Evolutionary conservation across 345 rosid genomes (phyloP).

Genomic region (Rhodamnia rubescens): DNA sequence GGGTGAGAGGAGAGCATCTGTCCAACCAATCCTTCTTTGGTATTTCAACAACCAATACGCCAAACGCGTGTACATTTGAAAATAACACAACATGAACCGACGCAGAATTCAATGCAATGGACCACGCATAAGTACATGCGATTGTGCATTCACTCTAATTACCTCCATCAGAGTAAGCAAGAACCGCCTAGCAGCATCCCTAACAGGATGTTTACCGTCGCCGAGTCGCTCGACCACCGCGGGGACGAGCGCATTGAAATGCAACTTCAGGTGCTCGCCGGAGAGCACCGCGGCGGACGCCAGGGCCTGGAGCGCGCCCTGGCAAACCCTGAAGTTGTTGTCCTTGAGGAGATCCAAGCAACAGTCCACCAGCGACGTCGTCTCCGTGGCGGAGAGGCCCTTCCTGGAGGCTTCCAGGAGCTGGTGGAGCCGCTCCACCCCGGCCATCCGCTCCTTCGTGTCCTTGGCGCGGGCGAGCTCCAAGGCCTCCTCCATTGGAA

Average conservation of each 20-base stretch:
- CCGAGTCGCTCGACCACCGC: conserved; percentile 92
- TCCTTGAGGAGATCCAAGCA: conserved; percentile 97
- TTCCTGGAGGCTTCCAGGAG: conserved; percentile 78
- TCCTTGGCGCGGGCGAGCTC: conserved; percentile 98
- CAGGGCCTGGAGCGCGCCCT: conserved; percentile 89
- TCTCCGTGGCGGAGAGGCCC: conserved; percentile 65
- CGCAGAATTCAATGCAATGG: neutral
- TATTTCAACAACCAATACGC: neutral
- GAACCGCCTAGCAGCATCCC: conserved; percentile 91
- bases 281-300: conserved; percentile 98
- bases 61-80: neutral
- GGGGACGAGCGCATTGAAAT: conserved; percentile 87
- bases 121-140: neutral
- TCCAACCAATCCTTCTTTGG: neutral
- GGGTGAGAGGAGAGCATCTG: neutral
- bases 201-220: conserved; percentile 84
- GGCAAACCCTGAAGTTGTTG: conserved; percentile 84
- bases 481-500: conserved; percentile 84
- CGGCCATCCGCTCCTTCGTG: conserved; percentile 99
- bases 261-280: conserved; percentile 88
- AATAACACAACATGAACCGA: neutral
- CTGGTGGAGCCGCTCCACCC: conserved; percentile 84
- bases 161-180: conserved; percentile 99
- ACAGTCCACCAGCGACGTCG: conserved; percentile 75
- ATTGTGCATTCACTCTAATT: neutral